Percentiles rank a stretch among this genome's conserved stretches.
phyloP scores from a whole-genome alignment of 164 flowering plant genomes.

The Malania oleifera region DNA sequence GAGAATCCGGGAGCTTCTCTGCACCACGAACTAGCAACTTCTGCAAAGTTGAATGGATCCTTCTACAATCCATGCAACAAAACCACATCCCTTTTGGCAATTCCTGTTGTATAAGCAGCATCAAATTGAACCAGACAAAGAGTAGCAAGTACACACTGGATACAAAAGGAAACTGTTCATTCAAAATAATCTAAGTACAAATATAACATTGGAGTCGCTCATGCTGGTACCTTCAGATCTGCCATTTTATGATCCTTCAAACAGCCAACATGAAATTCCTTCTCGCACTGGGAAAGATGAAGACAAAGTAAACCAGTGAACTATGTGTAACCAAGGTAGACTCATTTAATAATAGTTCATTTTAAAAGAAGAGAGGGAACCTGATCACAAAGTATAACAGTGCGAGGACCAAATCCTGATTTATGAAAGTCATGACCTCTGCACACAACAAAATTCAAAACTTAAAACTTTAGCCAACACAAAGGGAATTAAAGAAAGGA shows the following conservation, averaged over 20 bases:
- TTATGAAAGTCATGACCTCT: conserved; percentile 58
- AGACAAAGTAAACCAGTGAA: not conserved
- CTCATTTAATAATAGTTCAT: no score
- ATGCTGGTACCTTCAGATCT: conserved; percentile 57
- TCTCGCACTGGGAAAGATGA: conserved; percentile 66
- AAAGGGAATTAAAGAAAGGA: no score
- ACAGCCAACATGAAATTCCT: conserved; percentile 88
- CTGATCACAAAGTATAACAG: conserved; percentile 92
- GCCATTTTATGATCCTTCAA: conserved; percentile 59
- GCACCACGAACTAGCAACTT: conserved; percentile 41
- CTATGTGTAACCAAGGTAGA: no score
- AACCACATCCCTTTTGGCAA: conserved; percentile 88
- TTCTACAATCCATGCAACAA: conserved; percentile 57
- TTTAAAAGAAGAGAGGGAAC: conserved; percentile 28
- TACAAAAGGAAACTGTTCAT: no score
- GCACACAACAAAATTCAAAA: conserved; percentile 8
- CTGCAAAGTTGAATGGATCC: conserved; percentile 47
- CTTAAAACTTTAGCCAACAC: no score
- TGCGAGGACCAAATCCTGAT: conserved; percentile 62
- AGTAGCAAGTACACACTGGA: no score
- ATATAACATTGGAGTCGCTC: no score
- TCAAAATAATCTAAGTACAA: not conserved
- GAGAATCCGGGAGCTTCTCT: conserved; percentile 47
- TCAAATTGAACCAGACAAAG: not conserved
- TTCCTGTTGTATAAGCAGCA: conserved; percentile 45